These are phyloP conservation scores for Lophiotrema nucula DNA, from an alignment of 495 filamentous ascomycete genomes.

Conservation along the genomic window DNA sequence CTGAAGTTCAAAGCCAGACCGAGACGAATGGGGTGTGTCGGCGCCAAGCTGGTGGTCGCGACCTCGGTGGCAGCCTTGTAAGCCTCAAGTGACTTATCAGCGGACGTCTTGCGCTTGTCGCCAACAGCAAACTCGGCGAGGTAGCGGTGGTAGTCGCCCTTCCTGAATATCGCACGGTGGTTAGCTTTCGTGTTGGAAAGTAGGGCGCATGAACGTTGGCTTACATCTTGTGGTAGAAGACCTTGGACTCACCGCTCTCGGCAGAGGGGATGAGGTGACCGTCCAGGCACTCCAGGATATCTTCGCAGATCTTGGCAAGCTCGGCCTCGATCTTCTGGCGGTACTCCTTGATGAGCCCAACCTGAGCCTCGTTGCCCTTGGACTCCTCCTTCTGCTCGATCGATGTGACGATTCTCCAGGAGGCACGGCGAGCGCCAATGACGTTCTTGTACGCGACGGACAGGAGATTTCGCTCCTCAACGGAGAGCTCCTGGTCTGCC, in stretches of 20 bases:
- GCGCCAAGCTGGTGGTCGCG: slow-evolving; percentile 93
- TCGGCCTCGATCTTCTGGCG: slow-evolving; percentile 99
- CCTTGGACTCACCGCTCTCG: slow-evolving; percentile 96
- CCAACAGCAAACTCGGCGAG: slow-evolving; percentile 98
- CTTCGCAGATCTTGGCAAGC: slow-evolving; percentile 98
- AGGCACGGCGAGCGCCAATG: slow-evolving; percentile 96
- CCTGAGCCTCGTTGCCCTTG: slow-evolving; percentile 95
- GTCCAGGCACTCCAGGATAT: slow-evolving; percentile 96
- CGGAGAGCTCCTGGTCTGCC: slow-evolving; percentile 93
- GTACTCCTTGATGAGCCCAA: slow-evolving; percentile 96
- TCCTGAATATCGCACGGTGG: slow-evolving; percentile 57
- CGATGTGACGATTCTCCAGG: slow-evolving; percentile 99
- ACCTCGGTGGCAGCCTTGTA: slow-evolving; percentile 99
- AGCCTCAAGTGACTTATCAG: slow-evolving; percentile 93
- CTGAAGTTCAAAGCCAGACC: slow-evolving; percentile 99
- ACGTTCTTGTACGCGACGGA: slow-evolving; percentile 99
- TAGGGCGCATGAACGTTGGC: slow-evolving; percentile 34
- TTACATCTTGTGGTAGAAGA: slow-evolving; percentile 99
- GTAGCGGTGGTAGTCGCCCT: slow-evolving; percentile 99
- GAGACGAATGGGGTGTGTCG: slow-evolving; percentile 97
- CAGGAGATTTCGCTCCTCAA: slow-evolving; percentile 98
- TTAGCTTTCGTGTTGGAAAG: background rate
- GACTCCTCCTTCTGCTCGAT: slow-evolving; percentile 99
- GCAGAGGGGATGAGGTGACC: slow-evolving; percentile 95
- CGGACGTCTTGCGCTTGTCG: slow-evolving; percentile 97